Evolutionary conservation across 2,329 filamentous ascomycete species (phyloP).

Genomic region (Akanthomyces uredinophilus): DNA sequence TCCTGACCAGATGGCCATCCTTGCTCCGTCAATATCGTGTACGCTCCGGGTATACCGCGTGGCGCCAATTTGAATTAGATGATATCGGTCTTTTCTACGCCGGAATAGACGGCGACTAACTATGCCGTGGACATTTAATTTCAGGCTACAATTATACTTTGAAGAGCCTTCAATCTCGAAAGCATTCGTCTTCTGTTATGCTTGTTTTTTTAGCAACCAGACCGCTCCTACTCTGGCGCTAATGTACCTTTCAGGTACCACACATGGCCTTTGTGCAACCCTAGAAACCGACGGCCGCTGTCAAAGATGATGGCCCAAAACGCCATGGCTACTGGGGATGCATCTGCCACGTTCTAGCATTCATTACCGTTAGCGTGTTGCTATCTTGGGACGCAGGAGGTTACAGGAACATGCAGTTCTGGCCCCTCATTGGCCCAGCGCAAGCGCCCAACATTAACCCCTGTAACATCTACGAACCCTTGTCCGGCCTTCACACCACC

Average conservation of each 20-base stretch:
- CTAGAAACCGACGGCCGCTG: not conserved
- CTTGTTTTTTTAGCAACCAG: not conserved
- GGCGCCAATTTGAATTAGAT: constrained; percentile 7
- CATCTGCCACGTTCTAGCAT: not conserved
- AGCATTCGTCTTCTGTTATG: not conserved
- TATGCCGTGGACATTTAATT: not conserved
- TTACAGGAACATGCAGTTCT: constrained; percentile 9
- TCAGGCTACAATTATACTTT: not conserved
- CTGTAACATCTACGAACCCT: constrained; percentile 6
- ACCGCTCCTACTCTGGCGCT: not conserved
- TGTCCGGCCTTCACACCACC: not conserved
- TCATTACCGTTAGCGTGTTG: constrained; percentile 13
- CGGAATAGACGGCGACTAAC: not conserved
- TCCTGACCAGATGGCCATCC: constrained; percentile 1
- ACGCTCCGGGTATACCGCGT: not conserved
- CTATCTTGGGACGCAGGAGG: constrained; percentile 14
- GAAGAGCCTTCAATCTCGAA: not conserved
- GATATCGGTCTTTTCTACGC: not conserved
- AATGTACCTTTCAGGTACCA: not conserved
- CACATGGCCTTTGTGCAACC: not conserved
- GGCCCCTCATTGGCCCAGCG: constrained; percentile 6
- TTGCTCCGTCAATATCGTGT: not conserved
- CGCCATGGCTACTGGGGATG: not conserved
- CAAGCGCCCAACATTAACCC: constrained; percentile 8
- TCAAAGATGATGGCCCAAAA: not conserved